phyloP scores from a whole-genome alignment of 108 stramenopile species.

The Skeletonema potamos region DNA sequence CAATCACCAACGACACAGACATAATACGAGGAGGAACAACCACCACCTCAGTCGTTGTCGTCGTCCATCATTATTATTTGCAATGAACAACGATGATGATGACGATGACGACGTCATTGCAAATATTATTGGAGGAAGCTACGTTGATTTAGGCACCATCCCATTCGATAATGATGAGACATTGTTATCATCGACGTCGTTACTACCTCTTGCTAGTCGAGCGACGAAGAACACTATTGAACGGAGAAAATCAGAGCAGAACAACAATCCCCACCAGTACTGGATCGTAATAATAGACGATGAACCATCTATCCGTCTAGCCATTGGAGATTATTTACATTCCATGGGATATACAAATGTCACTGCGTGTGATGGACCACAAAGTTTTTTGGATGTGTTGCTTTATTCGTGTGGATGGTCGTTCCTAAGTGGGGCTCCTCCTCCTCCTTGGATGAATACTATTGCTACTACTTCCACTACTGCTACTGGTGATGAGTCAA shows the following conservation, averaged over 20 bases:
- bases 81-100: neutral
- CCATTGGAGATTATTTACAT: slow-evolving; percentile 74
- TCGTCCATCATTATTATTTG: neutral
- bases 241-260: neutral
- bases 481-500: neutral
- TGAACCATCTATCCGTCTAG: slow-evolving; percentile 74
- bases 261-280: neutral
- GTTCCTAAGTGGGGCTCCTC: neutral
- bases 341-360: slow-evolving; percentile 65
- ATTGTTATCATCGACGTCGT: neutral
- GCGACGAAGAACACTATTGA: no score
- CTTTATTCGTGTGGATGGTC: slow-evolving; percentile 27
- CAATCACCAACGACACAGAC: no score
- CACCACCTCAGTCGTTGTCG: no score
- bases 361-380: slow-evolving; percentile 74
- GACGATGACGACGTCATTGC: neutral
- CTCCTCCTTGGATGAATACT: slow-evolving; percentile 18
- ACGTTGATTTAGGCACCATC: neutral
- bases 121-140: neutral
- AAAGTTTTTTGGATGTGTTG: slow-evolving; percentile 52
- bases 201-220: no score
- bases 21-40: no score
- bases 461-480: no score
- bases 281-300: slow-evolving; percentile 87
- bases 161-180: neutral